Evolutionary conservation across 2,329 filamentous ascomycete genomes (phyloP).

Genomic region (Hypoxylon sp.): DNA sequence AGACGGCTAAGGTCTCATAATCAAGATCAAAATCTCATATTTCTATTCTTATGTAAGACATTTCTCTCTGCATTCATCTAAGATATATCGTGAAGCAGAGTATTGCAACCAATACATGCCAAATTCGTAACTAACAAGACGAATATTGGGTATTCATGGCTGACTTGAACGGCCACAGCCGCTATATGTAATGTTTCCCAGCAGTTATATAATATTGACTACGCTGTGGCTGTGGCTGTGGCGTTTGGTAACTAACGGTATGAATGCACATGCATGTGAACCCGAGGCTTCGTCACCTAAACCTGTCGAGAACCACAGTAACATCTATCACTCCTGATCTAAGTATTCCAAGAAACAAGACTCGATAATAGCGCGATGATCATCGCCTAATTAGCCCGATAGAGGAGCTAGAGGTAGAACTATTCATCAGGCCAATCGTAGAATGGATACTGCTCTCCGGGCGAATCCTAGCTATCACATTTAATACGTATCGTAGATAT

Average conservation of each 20-base stretch:
- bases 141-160: background rate
- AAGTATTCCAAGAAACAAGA: background rate
- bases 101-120: background rate
- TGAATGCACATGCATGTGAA: conserved; percentile 1
- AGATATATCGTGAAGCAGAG: background rate
- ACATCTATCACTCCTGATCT: background rate
- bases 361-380: background rate
- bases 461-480: background rate
- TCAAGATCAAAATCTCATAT: conserved; percentile 10
- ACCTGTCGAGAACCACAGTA: background rate
- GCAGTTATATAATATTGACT: no score
- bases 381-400: background rate
- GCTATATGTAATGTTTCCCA: no score
- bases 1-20: conserved; percentile 1
- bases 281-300: conserved; percentile 2
- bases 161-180: background rate
- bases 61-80: background rate
- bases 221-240: background rate
- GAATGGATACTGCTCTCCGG: background rate
- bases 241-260: background rate
- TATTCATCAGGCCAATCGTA: background rate
- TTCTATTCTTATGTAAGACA: background rate
- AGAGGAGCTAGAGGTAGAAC: background rate
- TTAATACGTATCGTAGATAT: no score
- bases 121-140: background rate